Percentiles rank a stretch among this genome's conserved stretches.
Evolutionary conservation across 2,329 filamentous ascomycete genomes (phyloP).

Genomic region (Zymoseptoria pseudotritici): DNA sequence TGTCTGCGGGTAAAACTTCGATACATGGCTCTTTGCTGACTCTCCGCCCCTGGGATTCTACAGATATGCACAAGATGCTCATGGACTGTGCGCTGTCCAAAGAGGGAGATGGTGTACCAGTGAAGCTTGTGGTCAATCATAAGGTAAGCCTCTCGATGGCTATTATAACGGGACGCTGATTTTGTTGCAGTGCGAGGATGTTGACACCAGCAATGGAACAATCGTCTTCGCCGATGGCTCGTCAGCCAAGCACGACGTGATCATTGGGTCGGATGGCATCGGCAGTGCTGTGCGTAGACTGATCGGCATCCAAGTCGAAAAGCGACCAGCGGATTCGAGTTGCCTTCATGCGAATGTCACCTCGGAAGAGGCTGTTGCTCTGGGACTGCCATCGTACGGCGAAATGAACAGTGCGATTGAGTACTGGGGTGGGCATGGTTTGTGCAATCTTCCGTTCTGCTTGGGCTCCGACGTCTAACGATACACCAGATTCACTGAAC

Average conservation of each 20-base stretch:
- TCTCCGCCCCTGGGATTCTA: neutral
- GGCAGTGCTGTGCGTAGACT: constrained; percentile 57
- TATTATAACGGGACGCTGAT: constrained; percentile 18
- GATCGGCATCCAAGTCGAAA: constrained; percentile 55
- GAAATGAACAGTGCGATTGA: constrained; percentile 51
- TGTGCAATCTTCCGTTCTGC: neutral
- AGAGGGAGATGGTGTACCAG: constrained; percentile 48
- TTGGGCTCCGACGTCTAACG: neutral
- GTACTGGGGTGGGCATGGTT: constrained; percentile 60
- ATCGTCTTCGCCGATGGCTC: constrained; percentile 50
- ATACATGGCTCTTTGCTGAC: neutral
- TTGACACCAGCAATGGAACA: constrained; percentile 41
- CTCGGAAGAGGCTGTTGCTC: constrained; percentile 52
- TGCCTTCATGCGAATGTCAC: constrained; percentile 59
- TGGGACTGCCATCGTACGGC: constrained; percentile 58
- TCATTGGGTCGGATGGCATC: constrained; percentile 61
- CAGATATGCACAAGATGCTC: constrained; percentile 60
- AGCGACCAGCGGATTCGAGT: constrained; percentile 51
- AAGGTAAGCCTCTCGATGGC: constrained; percentile 26
- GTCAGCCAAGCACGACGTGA: constrained; percentile 48
- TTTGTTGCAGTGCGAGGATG: constrained; percentile 36
- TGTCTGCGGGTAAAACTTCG: neutral
- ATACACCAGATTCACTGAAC: constrained; percentile 42
- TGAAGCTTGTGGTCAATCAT: constrained; percentile 50
- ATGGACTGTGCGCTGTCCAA: constrained; percentile 50